Percentiles rank a stretch among this genome's conserved stretches.
phyloP scores from a whole-genome alignment of 352 stramenopile species.

The Phytophthora cryptogea region DNA sequence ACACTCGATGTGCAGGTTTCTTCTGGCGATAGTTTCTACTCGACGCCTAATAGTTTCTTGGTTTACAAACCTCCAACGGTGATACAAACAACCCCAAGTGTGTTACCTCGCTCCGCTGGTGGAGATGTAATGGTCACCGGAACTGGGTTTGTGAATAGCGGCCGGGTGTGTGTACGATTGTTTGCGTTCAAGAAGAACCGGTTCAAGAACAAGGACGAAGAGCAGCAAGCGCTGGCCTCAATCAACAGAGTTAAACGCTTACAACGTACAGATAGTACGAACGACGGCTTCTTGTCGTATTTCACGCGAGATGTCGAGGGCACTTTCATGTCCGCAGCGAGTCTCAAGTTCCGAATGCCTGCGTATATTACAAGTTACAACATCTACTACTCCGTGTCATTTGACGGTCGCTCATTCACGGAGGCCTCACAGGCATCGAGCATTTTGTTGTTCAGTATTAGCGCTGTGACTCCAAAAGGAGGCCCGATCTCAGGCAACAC shows the following conservation, averaged over 20 bases:
- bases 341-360: constrained; percentile 47
- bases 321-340: constrained; percentile 41
- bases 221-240: constrained; percentile 29
- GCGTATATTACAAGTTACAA: constrained; percentile 59
- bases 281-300: constrained; percentile 47
- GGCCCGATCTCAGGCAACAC: constrained; percentile 75
- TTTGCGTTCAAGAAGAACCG: constrained; percentile 46
- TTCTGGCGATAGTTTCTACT: constrained; percentile 63
- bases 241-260: constrained; percentile 42
- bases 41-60: constrained; percentile 39
- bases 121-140: constrained; percentile 55
- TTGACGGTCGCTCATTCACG: constrained; percentile 57
- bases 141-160: constrained; percentile 47
- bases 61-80: constrained; percentile 56
- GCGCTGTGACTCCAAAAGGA: constrained; percentile 52
- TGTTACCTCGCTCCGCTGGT: constrained; percentile 61
- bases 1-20: constrained; percentile 62
- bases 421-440: constrained; percentile 34
- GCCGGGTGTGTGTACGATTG: constrained; percentile 45
- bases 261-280: constrained; percentile 25
- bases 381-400: constrained; percentile 67
- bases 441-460: constrained; percentile 62
- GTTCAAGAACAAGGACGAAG: constrained; percentile 34
- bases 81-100: constrained; percentile 41
- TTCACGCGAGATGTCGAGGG: constrained; percentile 46